Conservation (phyloP, 495 filamentous ascomycete species). For the Penicillium lividum region DNA sequence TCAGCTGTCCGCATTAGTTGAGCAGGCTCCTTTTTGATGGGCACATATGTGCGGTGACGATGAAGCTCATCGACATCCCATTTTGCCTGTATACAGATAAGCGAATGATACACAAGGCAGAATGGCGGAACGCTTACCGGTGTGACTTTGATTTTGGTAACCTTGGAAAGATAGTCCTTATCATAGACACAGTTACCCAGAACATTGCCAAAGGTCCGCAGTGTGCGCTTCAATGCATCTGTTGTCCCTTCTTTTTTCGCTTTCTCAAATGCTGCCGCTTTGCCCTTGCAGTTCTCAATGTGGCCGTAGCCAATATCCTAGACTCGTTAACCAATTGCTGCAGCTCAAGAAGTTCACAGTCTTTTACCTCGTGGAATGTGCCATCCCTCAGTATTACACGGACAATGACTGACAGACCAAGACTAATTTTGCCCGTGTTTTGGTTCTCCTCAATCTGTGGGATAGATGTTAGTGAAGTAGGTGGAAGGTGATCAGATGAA, state of each 20-base stretch:
- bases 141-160: slow-evolving; percentile 75
- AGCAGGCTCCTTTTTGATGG: slow-evolving; percentile 57
- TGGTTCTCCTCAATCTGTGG: slow-evolving; percentile 62
- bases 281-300: slow-evolving; percentile 92
- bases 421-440: slow-evolving; percentile 65
- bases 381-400: slow-evolving; percentile 88
- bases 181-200: slow-evolving; percentile 98
- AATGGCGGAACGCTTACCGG: slow-evolving; percentile 42
- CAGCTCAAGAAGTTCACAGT: neutral
- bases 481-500: neutral
- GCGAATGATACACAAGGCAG: neutral
- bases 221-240: slow-evolving; percentile 84
- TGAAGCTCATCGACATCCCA: slow-evolving; percentile 78
- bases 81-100: slow-evolving; percentile 47
- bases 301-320: slow-evolving; percentile 93
- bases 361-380: slow-evolving; percentile 81
- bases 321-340: neutral
- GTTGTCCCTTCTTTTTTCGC: slow-evolving; percentile 98
- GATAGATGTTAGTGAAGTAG: neutral
- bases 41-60: slow-evolving; percentile 73
- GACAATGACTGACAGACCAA: slow-evolving; percentile 86
- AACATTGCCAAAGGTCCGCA: slow-evolving; percentile 93
- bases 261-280: slow-evolving; percentile 93
- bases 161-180: slow-evolving; percentile 83
- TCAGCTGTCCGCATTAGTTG: slow-evolving; percentile 37